A percentile compares a stretch with the other conserved stretches of the same genome.
These are phyloP conservation scores for Ustilago lituana DNA, from an alignment of 1,284 basidiomycete genomes.

Conservation along the genomic window DNA sequence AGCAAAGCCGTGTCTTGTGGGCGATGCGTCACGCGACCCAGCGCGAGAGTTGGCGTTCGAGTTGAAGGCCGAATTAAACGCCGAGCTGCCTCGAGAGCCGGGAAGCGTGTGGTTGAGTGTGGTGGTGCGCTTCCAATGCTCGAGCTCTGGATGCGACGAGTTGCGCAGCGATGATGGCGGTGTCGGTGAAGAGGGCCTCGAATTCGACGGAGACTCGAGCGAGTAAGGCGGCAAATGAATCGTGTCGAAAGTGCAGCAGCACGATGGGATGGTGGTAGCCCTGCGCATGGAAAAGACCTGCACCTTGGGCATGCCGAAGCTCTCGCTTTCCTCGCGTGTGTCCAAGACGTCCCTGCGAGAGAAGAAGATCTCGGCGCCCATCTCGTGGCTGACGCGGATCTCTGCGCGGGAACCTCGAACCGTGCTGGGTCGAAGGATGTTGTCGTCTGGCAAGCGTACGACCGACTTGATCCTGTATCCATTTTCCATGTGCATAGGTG, in stretches of 20 bases:
- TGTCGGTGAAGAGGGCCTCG: constrained; percentile 55
- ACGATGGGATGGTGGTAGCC: constrained; percentile 57
- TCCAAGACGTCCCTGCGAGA: constrained; percentile 61
- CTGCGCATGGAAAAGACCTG: constrained; percentile 66
- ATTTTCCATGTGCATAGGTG: constrained; percentile 39
- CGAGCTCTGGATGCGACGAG: constrained; percentile 49
- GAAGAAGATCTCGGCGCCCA: constrained; percentile 64
- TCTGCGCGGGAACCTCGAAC: constrained; percentile 62
- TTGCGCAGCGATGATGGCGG: constrained; percentile 33
- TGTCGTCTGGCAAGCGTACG: constrained; percentile 63
- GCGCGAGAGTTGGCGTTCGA: constrained; percentile 44
- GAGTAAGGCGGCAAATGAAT: constrained; percentile 66
- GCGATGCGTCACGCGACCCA: constrained; percentile 50
- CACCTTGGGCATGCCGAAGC: constrained; percentile 61
- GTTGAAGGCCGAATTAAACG: constrained; percentile 40
- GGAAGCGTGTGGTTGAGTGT: constrained; percentile 51
- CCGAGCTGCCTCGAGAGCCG: constrained; percentile 46
- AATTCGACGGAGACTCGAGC: constrained; percentile 56
- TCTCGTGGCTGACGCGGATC: constrained; percentile 63
- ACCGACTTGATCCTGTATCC: constrained; percentile 63
- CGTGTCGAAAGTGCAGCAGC: constrained; percentile 62
- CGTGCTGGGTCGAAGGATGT: constrained; percentile 60
- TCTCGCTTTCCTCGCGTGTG: constrained; percentile 53
- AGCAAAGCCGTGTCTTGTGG: constrained; percentile 53
- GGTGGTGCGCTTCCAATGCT: constrained; percentile 58